phyloP scores from a whole-genome alignment of 73 alveolate species.

The Tetrahymena malaccensis region DNA sequence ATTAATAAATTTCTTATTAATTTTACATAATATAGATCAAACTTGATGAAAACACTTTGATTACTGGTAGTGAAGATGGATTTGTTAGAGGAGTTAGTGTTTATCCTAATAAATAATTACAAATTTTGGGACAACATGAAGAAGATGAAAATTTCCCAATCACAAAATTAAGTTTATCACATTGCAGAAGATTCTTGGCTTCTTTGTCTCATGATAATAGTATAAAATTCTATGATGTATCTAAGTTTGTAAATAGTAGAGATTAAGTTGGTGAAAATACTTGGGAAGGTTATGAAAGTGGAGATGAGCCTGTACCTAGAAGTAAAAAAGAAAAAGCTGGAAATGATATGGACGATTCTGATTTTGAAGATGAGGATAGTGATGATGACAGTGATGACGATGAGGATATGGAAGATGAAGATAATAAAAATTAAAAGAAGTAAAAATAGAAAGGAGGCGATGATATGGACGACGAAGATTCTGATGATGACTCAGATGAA shows the following conservation, averaged over 20 bases:
- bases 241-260: conserved; percentile 46
- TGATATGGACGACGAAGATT: conserved; percentile 15
- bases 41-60: conserved; percentile 78
- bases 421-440: conserved; percentile 28
- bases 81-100: conserved; percentile 79
- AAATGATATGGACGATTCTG: conserved; percentile 37
- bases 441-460: conserved; percentile 52
- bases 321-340: conserved; percentile 1
- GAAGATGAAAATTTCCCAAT: conserved; percentile 60
- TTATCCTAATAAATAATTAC: conserved; percentile 75
- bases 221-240: conserved; percentile 69
- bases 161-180: conserved; percentile 56
- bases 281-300: conserved; percentile 39
- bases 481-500: conserved; percentile 22
- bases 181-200: conserved; percentile 44
- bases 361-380: conserved; percentile 55
- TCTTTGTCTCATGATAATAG: conserved; percentile 69
- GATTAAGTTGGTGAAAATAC: conserved; percentile 31
- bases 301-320: conserved; percentile 23
- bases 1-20: not conserved
- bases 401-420: conserved; percentile 10
- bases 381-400: conserved; percentile 50
- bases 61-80: conserved; percentile 94
- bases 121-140: conserved; percentile 64
- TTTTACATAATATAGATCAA: conserved; percentile 17